Evolutionary conservation across 78 protist species (phyloP), one percentile per base, ranked within the genome.

Genomic region (Trichosphaerium sp.): DNA sequence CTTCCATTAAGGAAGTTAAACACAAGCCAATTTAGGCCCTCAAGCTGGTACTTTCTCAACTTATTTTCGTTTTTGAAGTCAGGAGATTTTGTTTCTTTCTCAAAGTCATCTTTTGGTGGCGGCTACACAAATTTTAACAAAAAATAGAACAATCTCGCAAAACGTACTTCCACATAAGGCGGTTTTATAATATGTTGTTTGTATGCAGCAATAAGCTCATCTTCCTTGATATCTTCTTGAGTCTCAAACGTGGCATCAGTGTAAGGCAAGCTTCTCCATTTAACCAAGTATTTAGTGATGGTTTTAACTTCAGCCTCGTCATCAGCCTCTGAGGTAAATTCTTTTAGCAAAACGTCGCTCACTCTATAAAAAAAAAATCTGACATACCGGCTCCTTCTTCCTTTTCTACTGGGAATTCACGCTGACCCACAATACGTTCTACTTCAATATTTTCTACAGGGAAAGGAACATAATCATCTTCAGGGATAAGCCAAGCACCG

Each of bases 31-130:
- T 64, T 74, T 39, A 75, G 29, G 3, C 94, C 93, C 43, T 82
- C 92, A 5, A 85, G 67, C 64, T 92, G 97, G 76, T 90, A 92
- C 5, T 43, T 56, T 37, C 87, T 71, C 26, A 90, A 48, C 31
- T 35, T 4, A 38, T 82, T 43, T 15, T 44, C 61, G 3, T 26
- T 48, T 15, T 65, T 23, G 76, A 78, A 84, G 26, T 48, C 49
- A 6, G 76, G 74, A 7, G 64, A 57, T 26, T 64, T 64, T 6
- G 28, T 32, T 0, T 21, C 31, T 4, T 14, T 21, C 23, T 69
- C 67, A 42, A 59, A 40, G 29, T 40, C 29, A 64, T 69, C 6
- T 54, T 26, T 3, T 69, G 71, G 5, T 64, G 70, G 18, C 69
- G 29, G 2, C 56, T 67, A 8, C 31, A 34, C 2, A 31, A 28